These are phyloP conservation scores for Cucurbita maxima DNA, from an alignment of 306 rosid species.

Conservation along the genomic window DNA sequence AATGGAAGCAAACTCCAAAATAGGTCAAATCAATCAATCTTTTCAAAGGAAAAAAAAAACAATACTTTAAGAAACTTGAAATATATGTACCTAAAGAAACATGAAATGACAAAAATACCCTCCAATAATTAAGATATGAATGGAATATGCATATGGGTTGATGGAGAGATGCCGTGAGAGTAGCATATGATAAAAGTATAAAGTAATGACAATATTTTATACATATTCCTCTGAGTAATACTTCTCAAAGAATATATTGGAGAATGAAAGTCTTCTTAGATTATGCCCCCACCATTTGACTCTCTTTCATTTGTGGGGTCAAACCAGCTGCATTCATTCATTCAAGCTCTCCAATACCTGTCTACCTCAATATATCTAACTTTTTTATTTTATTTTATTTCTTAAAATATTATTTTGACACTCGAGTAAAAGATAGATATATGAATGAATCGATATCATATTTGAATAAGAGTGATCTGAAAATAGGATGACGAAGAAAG, in stretches of 20 bases:
- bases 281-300: slow-evolving; percentile 54
- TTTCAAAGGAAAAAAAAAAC: neutral
- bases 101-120: neutral
- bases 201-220: neutral
- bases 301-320: slow-evolving; percentile 12
- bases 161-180: neutral
- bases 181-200: neutral
- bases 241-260: slow-evolving; percentile 34
- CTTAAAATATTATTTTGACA: no score
- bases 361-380: slow-evolving; percentile 14
- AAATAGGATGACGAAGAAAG: no score
- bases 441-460: no score
- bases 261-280: slow-evolving; percentile 59
- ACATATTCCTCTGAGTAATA: slow-evolving; percentile 1
- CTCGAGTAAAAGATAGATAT: no score
- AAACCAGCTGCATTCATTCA: slow-evolving; percentile 13
- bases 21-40: neutral
- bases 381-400: no score
- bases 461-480: no score
- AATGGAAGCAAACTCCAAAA: neutral
- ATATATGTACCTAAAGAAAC: neutral
- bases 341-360: slow-evolving; percentile 35
- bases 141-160: slow-evolving; percentile 2
- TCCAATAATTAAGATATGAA: neutral
- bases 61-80: no score